A percentile compares a stretch with the other conserved stretches of the same genome.
These are phyloP conservation scores for Apocynum venetum DNA, from an alignment of 257 asterid species.

Conservation along the genomic window DNA sequence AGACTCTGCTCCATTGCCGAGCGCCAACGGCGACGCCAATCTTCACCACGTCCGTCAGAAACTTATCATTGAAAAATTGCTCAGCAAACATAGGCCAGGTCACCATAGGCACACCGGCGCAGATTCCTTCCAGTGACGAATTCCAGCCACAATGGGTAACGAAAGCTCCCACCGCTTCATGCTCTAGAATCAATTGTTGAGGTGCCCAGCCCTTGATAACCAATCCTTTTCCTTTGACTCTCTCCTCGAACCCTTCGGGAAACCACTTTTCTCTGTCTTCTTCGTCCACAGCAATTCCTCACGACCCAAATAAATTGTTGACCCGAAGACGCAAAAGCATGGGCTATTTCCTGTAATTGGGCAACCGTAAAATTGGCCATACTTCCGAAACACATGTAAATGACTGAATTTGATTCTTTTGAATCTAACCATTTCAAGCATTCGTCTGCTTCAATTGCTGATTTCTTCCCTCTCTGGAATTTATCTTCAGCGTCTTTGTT, in stretches of 20 bases:
- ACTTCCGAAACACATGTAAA: constrained; percentile 66
- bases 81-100: constrained; percentile 56
- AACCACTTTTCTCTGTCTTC: constrained; percentile 33
- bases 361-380: constrained; percentile 27
- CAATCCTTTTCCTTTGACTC: constrained; percentile 40
- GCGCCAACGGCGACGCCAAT: constrained; percentile 41
- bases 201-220: constrained; percentile 78
- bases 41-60: constrained; percentile 33
- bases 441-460: constrained; percentile 44
- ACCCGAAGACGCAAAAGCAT: constrained; percentile 55
- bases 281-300: constrained; percentile 23
- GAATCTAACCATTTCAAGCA: constrained; percentile 59
- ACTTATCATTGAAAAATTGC: constrained; percentile 44
- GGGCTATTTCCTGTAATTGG: constrained; percentile 59
- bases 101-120: constrained; percentile 44
- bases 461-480: constrained; percentile 31
- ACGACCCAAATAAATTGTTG: constrained; percentile 69
- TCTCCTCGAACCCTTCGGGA: constrained; percentile 56
- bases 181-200: constrained; percentile 44
- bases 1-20: constrained; percentile 17
- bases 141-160: constrained; percentile 65
- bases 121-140: constrained; percentile 39
- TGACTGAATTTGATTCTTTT: constrained; percentile 41
- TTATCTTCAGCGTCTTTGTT: constrained; percentile 13
- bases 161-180: constrained; percentile 33